A percentile compares a stretch with the other conserved stretches of the same genome.
Conservation (phyloP, 768 basidiomycete genomes). For the Melanogaster broomeanus region DNA sequence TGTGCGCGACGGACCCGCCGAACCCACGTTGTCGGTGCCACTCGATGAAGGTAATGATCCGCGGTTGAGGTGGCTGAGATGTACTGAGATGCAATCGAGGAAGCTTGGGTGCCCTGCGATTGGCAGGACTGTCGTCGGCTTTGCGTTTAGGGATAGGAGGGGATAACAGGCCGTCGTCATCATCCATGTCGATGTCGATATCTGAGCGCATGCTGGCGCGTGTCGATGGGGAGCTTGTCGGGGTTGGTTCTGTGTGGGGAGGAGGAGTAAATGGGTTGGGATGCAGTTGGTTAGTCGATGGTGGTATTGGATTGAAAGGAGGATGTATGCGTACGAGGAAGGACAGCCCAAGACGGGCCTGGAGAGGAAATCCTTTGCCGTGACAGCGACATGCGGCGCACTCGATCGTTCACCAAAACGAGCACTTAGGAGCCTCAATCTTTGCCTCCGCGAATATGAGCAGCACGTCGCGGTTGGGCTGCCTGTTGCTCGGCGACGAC, state of each 20-base stretch:
- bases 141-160: constrained; percentile 29
- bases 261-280: constrained; percentile 2
- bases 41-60: background rate
- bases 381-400: background rate
- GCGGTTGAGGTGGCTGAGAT: background rate
- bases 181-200: constrained; percentile 18
- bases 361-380: constrained; percentile 12
- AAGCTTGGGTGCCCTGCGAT: constrained; percentile 16
- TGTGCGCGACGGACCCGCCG: constrained; percentile 3
- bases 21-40: background rate
- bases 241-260: constrained; percentile 16
- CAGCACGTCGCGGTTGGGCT: too few species aligned
- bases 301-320: background rate
- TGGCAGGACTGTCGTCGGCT: constrained; percentile 12
- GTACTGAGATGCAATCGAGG: constrained; percentile 17
- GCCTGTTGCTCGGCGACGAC: too few species aligned
- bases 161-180: constrained; percentile 10
- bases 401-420: background rate
- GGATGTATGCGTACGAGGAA: constrained; percentile 20
- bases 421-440: too few species aligned
- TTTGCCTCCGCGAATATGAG: too few species aligned
- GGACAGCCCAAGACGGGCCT: constrained; percentile 30
- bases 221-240: constrained; percentile 20
- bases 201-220: constrained; percentile 14
- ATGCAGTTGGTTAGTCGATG: background rate